Evolutionary conservation across 2,329 filamentous ascomycete genomes (phyloP), one percentile per base, ranked within the genome.

Genomic region (Colletotrichum sp.): DNA sequence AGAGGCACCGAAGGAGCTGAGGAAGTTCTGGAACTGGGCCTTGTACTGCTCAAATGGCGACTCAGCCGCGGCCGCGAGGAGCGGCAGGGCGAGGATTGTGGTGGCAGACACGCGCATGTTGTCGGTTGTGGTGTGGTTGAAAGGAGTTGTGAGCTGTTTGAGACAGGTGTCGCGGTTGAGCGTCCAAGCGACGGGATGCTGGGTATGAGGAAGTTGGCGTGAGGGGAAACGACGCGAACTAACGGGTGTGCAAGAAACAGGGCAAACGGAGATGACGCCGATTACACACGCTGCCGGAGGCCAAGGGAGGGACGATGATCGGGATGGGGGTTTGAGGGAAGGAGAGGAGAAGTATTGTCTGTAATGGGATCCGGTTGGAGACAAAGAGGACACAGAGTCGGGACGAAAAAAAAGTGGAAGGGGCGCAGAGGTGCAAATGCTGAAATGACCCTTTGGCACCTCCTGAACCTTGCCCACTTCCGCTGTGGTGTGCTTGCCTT

Each of bases 21-120:
- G 85, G 80, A 94, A 87, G 82, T 90, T 88, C 80, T 93, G 90
- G 84, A 92, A 91, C 82, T 93, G 91, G 43, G 90, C 91, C 84
- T 91, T 89, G 83, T 92, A 92, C 82, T 92, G 88, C 67, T 88
- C 87, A 74, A 89, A 87, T 67, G 85, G 87, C 78, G 86, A 87
- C 77, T 88, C 87, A 76, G 91, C 89, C 26, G 88, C 88, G 38
- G 85, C 86, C 65, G 86, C 88, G 78, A 93, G 85, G 18, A 91
- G 84, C 79, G 92, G 91, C 82, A 93, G 86, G 64, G 89, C 88
- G 81, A 91, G 84, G 68, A 90, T 81, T 71, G 89, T 79, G 78
- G 88, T 82, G 73, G 88, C 84, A 72, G 90, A 89, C 85, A 93
- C 89, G 82, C 90, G 92, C 92, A 93, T 93, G 48, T 67, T 73